phyloP scores from a whole-genome alignment of 2,329 filamentous ascomycete genomes.

The Colletotrichum orchidophilum region DNA sequence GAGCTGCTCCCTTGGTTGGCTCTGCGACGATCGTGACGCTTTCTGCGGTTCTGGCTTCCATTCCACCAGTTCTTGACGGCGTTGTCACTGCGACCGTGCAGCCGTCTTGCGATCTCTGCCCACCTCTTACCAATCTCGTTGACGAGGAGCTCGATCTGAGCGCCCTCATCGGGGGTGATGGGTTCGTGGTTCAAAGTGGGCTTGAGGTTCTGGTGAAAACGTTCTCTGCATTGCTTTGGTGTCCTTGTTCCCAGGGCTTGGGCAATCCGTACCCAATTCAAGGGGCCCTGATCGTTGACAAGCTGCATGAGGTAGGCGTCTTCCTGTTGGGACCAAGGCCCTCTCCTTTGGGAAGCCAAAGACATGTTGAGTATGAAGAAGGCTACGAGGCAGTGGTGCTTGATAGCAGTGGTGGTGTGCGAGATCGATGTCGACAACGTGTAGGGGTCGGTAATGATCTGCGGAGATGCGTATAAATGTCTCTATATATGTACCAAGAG shows the following conservation, averaged over 20 bases:
- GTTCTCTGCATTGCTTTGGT: constrained; percentile 94
- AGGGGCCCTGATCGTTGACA: constrained; percentile 75
- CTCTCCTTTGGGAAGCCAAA: constrained; percentile 58
- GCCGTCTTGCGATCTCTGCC: constrained; percentile 88
- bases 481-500: constrained; percentile 6
- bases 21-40: constrained; percentile 57
- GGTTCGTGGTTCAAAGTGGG: constrained; percentile 77
- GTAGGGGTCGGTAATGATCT: not conserved
- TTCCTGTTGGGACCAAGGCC: constrained; percentile 85
- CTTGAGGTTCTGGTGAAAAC: constrained; percentile 94
- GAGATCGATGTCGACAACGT: not conserved
- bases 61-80: constrained; percentile 99
- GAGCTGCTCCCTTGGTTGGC: constrained; percentile 36
- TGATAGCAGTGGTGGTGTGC: not conserved
- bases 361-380: not conserved
- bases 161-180: constrained; percentile 76
- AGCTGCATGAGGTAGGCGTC: constrained; percentile 76
- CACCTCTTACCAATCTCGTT: constrained; percentile 83
- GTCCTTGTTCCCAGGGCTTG: constrained; percentile 79
- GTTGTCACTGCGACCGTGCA: constrained; percentile 90
- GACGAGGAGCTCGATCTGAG: constrained; percentile 81
- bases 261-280: constrained; percentile 93
- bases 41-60: constrained; percentile 85
- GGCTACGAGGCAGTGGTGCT: not conserved
- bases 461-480: not conserved